Evolutionary conservation across 2,329 filamentous ascomycete genomes (phyloP).

Genomic region (Ceratocystis eucalypticola): DNA sequence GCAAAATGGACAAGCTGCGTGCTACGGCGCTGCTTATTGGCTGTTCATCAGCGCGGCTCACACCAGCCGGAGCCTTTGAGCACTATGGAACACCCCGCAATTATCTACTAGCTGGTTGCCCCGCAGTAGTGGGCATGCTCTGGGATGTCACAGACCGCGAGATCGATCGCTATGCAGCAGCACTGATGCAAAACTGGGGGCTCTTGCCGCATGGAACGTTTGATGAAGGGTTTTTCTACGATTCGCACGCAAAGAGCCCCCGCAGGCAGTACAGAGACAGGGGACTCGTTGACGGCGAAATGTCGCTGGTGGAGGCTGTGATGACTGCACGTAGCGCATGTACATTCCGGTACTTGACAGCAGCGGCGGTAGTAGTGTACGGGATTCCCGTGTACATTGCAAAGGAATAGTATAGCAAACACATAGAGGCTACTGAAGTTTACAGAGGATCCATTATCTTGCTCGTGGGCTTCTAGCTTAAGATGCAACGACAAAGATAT

Average conservation of each 20-base stretch:
- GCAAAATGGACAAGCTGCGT: slow-evolving; percentile 58
- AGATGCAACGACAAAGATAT: background rate
- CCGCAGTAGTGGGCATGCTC: slow-evolving; percentile 78
- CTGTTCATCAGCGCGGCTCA: slow-evolving; percentile 71
- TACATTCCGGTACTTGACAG: slow-evolving; percentile 80
- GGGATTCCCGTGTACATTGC: slow-evolving; percentile 78
- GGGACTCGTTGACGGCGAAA: slow-evolving; percentile 25
- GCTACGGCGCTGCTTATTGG: slow-evolving; percentile 85
- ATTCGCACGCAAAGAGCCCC: slow-evolving; percentile 64
- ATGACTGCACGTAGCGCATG: slow-evolving; percentile 63
- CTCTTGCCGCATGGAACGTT: slow-evolving; percentile 42
- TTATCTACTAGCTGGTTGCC: slow-evolving; percentile 77
- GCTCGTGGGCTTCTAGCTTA: background rate
- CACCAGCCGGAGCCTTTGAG: slow-evolving; percentile 60
- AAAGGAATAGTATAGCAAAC: slow-evolving; percentile 2
- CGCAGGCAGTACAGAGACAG: slow-evolving; percentile 51
- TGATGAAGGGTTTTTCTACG: slow-evolving; percentile 40
- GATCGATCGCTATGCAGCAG: slow-evolving; percentile 80
- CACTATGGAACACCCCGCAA: slow-evolving; percentile 81
- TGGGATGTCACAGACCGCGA: slow-evolving; percentile 98
- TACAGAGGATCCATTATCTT: background rate
- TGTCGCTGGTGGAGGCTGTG: slow-evolving; percentile 68
- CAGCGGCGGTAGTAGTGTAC: slow-evolving; percentile 85
- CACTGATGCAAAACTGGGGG: slow-evolving; percentile 76
- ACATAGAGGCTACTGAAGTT: background rate